phyloP scores from a whole-genome alignment of 371 early-diverging fungal genomes.

The Blastocladiella emersonii region DNA sequence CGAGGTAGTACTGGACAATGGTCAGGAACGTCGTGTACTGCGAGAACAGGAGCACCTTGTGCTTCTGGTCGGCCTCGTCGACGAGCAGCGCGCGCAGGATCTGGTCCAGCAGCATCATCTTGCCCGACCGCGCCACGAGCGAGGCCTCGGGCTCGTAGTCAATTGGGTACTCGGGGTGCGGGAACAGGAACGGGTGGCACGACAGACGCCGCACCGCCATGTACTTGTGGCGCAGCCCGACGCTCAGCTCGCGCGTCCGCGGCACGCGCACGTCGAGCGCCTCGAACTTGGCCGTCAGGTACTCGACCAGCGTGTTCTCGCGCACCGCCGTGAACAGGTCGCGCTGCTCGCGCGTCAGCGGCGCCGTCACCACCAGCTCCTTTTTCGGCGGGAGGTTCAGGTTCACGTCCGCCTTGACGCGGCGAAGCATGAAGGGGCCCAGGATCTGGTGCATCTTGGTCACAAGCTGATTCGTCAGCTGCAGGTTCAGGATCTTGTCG shows the following conservation, averaged over 20 bases:
- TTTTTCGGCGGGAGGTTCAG: conserved; percentile 1
- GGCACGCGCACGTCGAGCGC: too few relatives aligned
- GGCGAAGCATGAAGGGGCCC: conserved; percentile 83
- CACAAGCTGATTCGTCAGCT: conserved; percentile 45
- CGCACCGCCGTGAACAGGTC: background rate
- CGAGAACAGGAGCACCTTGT: conserved; percentile 83
- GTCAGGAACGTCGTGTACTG: conserved; percentile 89
- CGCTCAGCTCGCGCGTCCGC: too few relatives aligned
- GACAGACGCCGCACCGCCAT: conserved; percentile 93
- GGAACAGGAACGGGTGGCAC: conserved; percentile 86
- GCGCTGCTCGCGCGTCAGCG: background rate
- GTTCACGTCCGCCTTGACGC: conserved; percentile 79
- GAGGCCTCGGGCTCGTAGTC: conserved; percentile 42
- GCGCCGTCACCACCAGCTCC: background rate
- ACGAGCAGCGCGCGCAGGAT: conserved; percentile 58
- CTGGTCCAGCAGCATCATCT: conserved; percentile 72
- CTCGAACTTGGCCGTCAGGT: background rate
- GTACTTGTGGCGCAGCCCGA: conserved; percentile 33
- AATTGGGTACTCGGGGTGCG: conserved; percentile 16
- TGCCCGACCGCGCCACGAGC: conserved; percentile 60
- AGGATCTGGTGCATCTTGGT: conserved; percentile 76
- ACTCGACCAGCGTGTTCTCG: background rate
- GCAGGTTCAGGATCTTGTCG: conserved; percentile 23
- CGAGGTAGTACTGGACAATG: conserved; percentile 81
- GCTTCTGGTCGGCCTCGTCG: conserved; percentile 35